Conservation (phyloP, 78 protist genomes). For the Dictyostelium capitatum region DNA sequence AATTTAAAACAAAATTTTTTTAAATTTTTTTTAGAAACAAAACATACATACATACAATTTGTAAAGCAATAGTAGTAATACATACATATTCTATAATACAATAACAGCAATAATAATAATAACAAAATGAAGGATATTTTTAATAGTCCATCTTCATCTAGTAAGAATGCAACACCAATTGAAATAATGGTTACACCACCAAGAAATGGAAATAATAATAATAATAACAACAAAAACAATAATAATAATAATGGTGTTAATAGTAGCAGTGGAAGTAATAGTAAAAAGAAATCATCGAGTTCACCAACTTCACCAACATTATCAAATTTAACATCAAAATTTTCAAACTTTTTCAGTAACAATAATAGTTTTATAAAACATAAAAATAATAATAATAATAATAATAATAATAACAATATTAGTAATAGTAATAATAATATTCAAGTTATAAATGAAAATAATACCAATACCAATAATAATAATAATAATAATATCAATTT, state of each 20-base stretch:
- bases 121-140: too few relatives aligned
- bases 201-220: neutral
- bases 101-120: too few relatives aligned
- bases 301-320: slow-evolving; percentile 34
- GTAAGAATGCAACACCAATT: neutral
- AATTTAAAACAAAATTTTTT: too few relatives aligned
- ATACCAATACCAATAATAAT: neutral
- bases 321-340: neutral
- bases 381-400: neutral
- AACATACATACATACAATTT: too few relatives aligned
- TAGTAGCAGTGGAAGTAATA: neutral
- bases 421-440: neutral
- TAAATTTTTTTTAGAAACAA: too few relatives aligned
- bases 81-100: too few relatives aligned
- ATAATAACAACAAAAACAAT: neutral
- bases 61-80: too few relatives aligned
- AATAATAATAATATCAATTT: neutral
- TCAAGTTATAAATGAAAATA: too few relatives aligned
- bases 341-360: neutral
- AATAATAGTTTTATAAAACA: neutral
- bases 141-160: neutral
- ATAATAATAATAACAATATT: neutral
- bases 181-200: neutral
- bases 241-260: neutral
- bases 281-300: neutral